These are phyloP conservation scores for Alternaria atra DNA, from an alignment of 2,329 filamentous ascomycete genomes.

Conservation along the genomic window DNA sequence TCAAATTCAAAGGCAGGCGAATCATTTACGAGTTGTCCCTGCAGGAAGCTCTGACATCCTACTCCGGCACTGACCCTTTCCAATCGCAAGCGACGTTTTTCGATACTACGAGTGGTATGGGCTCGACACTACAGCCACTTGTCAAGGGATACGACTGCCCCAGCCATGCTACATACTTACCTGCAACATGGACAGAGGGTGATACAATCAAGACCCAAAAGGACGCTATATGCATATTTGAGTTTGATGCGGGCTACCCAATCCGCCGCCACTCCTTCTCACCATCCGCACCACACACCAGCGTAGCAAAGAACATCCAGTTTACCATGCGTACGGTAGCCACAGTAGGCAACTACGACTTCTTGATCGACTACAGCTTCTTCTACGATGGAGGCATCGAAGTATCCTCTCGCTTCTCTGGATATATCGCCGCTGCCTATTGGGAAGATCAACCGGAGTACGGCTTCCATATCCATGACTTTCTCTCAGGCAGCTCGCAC, in stretches of 20 bases:
- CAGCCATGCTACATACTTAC: slow-evolving; percentile 60
- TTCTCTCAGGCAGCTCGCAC: slow-evolving; percentile 46
- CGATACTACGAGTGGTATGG: slow-evolving; percentile 61
- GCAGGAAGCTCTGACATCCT: slow-evolving; percentile 65
- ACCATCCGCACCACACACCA: slow-evolving; percentile 31
- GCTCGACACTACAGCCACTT: slow-evolving; percentile 54
- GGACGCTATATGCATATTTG: slow-evolving; percentile 51
- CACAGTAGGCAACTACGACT: slow-evolving; percentile 57
- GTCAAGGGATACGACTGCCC: slow-evolving; percentile 64
- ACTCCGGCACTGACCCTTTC: slow-evolving; percentile 60
- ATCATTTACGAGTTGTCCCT: slow-evolving; percentile 65
- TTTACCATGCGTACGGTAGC: slow-evolving; percentile 59
- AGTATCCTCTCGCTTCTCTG: slow-evolving; percentile 36
- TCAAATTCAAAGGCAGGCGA: slow-evolving; percentile 64
- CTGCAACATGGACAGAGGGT: slow-evolving; percentile 51
- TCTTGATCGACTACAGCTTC: slow-evolving; percentile 40
- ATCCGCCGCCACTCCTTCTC: slow-evolving; percentile 41
- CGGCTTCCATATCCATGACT: slow-evolving; percentile 52
- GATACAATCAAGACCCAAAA: slow-evolving; percentile 55
- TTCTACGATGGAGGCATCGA: slow-evolving; percentile 41
- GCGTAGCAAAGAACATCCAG: slow-evolving; percentile 43
- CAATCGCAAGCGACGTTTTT: slow-evolving; percentile 59
- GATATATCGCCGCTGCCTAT: slow-evolving; percentile 41
- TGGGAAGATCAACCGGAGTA: slow-evolving; percentile 44
- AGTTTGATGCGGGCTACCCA: slow-evolving; percentile 38